phyloP scores from a whole-genome alignment of 148 eudicot species.

The Vaccinium vitisidaea region DNA sequence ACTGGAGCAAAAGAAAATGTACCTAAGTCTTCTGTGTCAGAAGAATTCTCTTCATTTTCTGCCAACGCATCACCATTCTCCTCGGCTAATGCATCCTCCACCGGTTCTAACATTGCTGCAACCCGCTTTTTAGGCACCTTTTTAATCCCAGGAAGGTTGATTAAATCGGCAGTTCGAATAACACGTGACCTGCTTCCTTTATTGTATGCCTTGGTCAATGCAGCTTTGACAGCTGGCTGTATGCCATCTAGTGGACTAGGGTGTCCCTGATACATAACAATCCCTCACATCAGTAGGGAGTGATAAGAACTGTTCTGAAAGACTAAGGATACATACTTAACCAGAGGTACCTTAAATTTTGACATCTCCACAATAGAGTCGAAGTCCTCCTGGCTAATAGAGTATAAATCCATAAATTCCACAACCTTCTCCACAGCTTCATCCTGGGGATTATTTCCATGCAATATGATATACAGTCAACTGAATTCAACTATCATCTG shows the following conservation, averaged over 20 bases:
- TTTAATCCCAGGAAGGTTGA: slow-evolving; percentile 80
- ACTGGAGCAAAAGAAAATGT: slow-evolving; percentile 4
- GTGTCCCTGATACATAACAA: slow-evolving; percentile 52
- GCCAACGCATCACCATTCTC: slow-evolving; percentile 40
- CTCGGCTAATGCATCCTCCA: slow-evolving; percentile 48
- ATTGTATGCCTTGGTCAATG: slow-evolving; percentile 84
- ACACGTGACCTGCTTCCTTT: slow-evolving; percentile 86
- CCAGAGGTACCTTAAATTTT: slow-evolving; percentile 58
- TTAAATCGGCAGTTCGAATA: slow-evolving; percentile 73
- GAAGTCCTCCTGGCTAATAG: slow-evolving; percentile 80
- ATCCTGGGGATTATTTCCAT: slow-evolving; percentile 49
- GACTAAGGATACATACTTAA: neutral
- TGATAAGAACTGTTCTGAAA: neutral
- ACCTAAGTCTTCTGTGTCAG: slow-evolving; percentile 79
- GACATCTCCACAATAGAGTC: slow-evolving; percentile 76
- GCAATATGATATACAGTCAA: slow-evolving; percentile 1
- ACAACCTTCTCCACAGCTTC: slow-evolving; percentile 93
- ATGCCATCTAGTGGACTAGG: slow-evolving; percentile 68
- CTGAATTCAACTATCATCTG: neutral
- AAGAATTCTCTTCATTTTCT: slow-evolving; percentile 59
- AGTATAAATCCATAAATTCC: slow-evolving; percentile 84
- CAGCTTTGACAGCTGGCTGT: slow-evolving; percentile 80
- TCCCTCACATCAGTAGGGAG: slow-evolving; percentile 4
- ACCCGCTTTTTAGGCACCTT: slow-evolving; percentile 90
- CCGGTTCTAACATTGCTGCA: slow-evolving; percentile 80